phyloP scores from a whole-genome alignment of 169 alveolate genomes.

The Cytauxzoon felis region DNA sequence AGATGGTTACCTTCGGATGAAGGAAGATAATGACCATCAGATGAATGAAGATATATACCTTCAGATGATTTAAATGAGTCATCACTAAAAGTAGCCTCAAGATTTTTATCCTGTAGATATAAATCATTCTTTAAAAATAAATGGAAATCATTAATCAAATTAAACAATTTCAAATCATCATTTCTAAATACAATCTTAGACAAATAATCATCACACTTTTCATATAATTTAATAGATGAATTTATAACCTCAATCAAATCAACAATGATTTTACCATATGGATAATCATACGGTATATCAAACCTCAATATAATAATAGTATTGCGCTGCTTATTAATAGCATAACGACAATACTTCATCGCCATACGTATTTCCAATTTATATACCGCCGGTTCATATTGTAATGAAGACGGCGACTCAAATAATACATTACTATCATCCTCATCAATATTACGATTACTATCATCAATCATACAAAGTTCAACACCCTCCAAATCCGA shows the following conservation, averaged over 20 bases:
- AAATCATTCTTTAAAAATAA: conserved; percentile 16
- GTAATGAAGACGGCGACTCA: conserved; percentile 16
- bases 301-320: conserved; percentile 21
- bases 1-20: too few relatives aligned
- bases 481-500: conserved; percentile 28
- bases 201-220: neutral
- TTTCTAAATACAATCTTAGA: neutral
- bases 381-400: neutral
- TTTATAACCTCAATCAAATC: conserved; percentile 22
- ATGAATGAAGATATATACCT: too few relatives aligned
- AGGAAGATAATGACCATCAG: too few relatives aligned
- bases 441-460: neutral
- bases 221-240: neutral
- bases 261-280: conserved; percentile 3
- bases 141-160: conserved; percentile 18
- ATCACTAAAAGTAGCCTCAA: too few relatives aligned
- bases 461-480: conserved; percentile 16
- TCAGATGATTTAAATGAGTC: too few relatives aligned
- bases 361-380: conserved; percentile 14
- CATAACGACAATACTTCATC: conserved; percentile 18
- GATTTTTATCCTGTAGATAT: too few relatives aligned
- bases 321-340: conserved; percentile 19
- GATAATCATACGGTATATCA: conserved; percentile 24
- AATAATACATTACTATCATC: conserved; percentile 18
- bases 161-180: neutral